Evolutionary conservation across 371 early-diverging fungal genomes (phyloP), one percentile per base, ranked within the genome.

Genomic region (Lichtheimia corymbifera): DNA sequence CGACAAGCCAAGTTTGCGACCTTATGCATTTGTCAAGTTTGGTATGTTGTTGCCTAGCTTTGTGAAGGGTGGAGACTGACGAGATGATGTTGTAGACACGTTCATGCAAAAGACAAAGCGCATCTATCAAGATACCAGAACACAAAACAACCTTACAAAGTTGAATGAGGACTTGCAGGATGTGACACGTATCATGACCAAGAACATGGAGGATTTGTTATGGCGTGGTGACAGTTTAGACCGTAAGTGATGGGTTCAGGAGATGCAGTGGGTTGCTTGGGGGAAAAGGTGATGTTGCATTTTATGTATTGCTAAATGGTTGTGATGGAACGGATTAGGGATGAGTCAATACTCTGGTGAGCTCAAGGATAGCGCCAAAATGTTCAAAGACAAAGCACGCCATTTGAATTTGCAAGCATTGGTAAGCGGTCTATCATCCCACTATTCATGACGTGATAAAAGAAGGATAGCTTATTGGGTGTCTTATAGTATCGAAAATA

Each of bases 11-110:
- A 92, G 86, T 47, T 86, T 94, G 53, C 82, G 98, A 58, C 97
- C 98, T 18, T 98, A 97, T 67, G 97, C 97, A 9, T 96, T 97
- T 74, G 93, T 96, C 59, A 94, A 93, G 68, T 98, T 98, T 71
- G 94, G 93, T 91, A 84, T 53, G 68, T 65, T 47, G 11, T 4
- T 35, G 35, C 6, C 5, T 9, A 9, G 9, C 22, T 22, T 22
- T 22, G 35, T 1, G 9, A 9, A 35, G 11, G 35, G 9, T 11
- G 9, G 9, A 11, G 11, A 50, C 2, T 5, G 4, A 42, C 18
- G 24, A 58, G 1, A 7, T 47, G 22, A 1, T 12, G 28, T 9
- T 35, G 28, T 68, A 92, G 97, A 97, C 75, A 94, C 95, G 3
- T 94, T 93, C 71, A 97, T 98, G 77, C 97, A 97, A 79, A 96